A percentile compares a stretch with the other conserved stretches of the same genome.
These are phyloP conservation scores for Caryopteris hybrid DNA, from an alignment of 305 asterid genomes.

Conservation along the genomic window DNA sequence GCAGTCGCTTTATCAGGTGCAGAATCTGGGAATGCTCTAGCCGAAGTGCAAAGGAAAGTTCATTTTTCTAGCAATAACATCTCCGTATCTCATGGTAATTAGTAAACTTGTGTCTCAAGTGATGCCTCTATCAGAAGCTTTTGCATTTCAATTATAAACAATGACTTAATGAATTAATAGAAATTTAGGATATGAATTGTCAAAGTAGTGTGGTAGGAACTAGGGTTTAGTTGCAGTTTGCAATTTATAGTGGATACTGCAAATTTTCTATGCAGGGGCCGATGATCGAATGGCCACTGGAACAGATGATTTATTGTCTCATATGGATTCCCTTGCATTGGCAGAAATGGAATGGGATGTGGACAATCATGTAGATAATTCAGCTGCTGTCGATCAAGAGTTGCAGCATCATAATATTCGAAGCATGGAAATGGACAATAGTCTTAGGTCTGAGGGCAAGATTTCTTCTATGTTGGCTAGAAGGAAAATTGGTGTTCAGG, in stretches of 20 bases:
- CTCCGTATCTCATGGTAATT: constrained; percentile 56
- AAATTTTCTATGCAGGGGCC: constrained; percentile 57
- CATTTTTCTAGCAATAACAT: constrained; percentile 48
- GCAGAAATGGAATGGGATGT: constrained; percentile 72
- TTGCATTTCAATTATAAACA: constrained; percentile 8
- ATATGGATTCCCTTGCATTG: constrained; percentile 73
- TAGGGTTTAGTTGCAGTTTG: constrained; percentile 17
- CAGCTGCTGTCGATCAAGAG: constrained; percentile 45
- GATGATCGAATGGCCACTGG: constrained; percentile 43
- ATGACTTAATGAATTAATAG: neutral
- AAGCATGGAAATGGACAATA: constrained; percentile 49
- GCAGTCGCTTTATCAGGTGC: constrained; percentile 37
- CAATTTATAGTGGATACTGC: constrained; percentile 33
- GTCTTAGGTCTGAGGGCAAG: constrained; percentile 37
- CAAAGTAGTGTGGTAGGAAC: neutral
- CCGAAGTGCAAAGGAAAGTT: constrained; percentile 68
- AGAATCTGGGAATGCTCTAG: constrained; percentile 32
- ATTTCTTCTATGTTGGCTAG: constrained; percentile 38
- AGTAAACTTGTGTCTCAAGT: constrained; percentile 13
- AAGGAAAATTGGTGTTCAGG: constrained; percentile 39
- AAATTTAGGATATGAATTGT: neutral
- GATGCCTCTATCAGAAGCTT: constrained; percentile 10
- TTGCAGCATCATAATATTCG: constrained; percentile 43
- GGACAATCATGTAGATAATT: constrained; percentile 49
- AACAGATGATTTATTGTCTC: constrained; percentile 59